Conservation (phyloP, 1,284 basidiomycete genomes). For the Ganoderma leucocontextum region DNA sequence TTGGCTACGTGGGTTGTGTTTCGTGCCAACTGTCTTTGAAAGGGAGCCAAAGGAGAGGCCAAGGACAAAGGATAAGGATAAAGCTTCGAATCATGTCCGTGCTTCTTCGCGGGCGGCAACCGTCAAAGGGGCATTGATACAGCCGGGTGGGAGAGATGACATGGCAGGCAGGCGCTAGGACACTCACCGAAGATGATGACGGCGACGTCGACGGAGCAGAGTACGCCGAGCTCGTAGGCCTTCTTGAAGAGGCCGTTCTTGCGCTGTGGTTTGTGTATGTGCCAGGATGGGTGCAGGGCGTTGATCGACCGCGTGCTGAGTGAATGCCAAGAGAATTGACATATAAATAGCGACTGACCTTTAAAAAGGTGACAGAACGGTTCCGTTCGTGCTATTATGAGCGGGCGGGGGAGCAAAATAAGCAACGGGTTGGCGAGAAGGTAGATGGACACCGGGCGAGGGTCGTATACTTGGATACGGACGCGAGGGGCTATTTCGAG, state of each 20-base stretch:
- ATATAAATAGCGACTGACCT: conserved; percentile 61
- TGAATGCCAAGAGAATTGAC: conserved; percentile 43
- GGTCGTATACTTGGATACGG: conserved; percentile 34
- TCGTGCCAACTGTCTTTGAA: neutral
- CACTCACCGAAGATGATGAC: conserved; percentile 70
- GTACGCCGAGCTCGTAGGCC: conserved; percentile 87
- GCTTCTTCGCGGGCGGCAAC: neutral
- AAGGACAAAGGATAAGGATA: neutral
- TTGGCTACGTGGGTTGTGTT: neutral
- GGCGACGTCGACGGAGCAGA: conserved; percentile 75
- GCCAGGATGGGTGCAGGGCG: conserved; percentile 38
- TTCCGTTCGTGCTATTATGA: conserved; percentile 85
- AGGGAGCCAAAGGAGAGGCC: neutral
- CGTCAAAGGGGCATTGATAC: conserved; percentile 2
- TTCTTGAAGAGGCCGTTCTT: conserved; percentile 93
- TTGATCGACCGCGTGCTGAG: conserved; percentile 43
- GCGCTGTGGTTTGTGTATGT: conserved; percentile 54
- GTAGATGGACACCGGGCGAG: conserved; percentile 33
- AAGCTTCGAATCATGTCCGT: neutral
- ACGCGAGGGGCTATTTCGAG: conserved; percentile 34
- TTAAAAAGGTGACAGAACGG: conserved; percentile 90
- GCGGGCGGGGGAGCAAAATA: conserved; percentile 37
- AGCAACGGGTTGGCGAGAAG: conserved; percentile 36
- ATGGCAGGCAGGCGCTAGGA: conserved; percentile 17
- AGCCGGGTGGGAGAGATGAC: conserved; percentile 18